Evolutionary conservation across 441 rosid species (phyloP).

Genomic region (Pelargonium citronellum): DNA sequence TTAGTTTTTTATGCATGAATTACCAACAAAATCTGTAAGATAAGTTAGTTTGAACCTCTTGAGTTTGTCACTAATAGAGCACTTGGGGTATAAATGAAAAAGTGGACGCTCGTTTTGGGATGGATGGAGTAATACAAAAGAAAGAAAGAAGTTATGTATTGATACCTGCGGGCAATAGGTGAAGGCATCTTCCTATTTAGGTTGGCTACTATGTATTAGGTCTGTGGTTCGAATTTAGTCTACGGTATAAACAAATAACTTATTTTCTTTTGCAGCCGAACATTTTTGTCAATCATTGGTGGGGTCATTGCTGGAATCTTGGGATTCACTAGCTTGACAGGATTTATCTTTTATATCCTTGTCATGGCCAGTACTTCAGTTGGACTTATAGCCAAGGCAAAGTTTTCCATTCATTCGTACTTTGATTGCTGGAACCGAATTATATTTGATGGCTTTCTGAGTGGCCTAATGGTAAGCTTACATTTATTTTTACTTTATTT

Average conservation of each 20-base stretch:
- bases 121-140: too few species aligned
- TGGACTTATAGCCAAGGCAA: constrained; percentile 76
- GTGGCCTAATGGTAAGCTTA: constrained; percentile 81
- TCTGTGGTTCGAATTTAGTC: neutral
- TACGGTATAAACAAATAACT: neutral
- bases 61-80: too few species aligned
- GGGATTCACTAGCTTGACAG: constrained; percentile 78
- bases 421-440: constrained; percentile 76
- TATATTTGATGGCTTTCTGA: constrained; percentile 70
- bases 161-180: neutral
- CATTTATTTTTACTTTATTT: neutral
- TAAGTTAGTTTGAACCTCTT: too few species aligned
- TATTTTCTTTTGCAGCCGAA: constrained; percentile 59
- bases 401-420: constrained; percentile 65
- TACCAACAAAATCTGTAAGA: too few species aligned
- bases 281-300: constrained; percentile 83
- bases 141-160: too few species aligned
- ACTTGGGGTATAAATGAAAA: too few species aligned
- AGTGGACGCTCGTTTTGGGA: too few species aligned
- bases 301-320: constrained; percentile 87
- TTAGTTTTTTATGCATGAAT: too few species aligned
- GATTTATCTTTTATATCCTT: constrained; percentile 73
- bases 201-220: neutral
- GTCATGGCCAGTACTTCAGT: constrained; percentile 77
- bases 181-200: neutral